These are phyloP conservation scores for Laburnicola sp. DNA, from an alignment of 2,329 filamentous ascomycete genomes.

Conservation along the genomic window DNA sequence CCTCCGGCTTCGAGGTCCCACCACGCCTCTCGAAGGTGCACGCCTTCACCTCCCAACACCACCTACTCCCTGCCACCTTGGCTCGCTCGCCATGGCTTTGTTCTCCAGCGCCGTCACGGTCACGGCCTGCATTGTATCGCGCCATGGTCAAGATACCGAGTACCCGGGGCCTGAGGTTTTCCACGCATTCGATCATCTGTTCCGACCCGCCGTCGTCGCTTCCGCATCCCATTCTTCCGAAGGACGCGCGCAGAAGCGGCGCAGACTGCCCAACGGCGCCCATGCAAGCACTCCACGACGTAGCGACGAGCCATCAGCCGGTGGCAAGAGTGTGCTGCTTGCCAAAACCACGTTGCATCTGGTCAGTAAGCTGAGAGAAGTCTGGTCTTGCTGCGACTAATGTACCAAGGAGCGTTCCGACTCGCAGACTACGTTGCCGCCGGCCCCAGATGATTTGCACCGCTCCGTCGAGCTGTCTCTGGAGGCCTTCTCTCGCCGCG, in stretches of 20 bases:
- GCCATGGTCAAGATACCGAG: not conserved
- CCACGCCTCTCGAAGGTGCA: not conserved
- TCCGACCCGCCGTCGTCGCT: conserved; percentile 14
- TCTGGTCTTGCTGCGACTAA: not conserved
- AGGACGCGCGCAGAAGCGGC: conserved; percentile 32
- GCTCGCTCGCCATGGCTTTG: conserved; percentile 20
- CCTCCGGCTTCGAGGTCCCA: not conserved
- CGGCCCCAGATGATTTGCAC: not conserved
- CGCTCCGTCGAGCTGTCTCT: conserved; percentile 20
- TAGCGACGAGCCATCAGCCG: conserved; percentile 12
- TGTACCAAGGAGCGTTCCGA: not conserved
- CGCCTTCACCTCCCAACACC: conserved; percentile 1
- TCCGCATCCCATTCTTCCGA: not conserved
- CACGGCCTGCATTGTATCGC: conserved; percentile 3
- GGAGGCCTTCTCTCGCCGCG: conserved; percentile 21
- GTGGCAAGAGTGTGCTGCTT: conserved; percentile 33
- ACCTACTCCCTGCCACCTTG: not conserved
- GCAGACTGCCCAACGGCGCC: conserved; percentile 25
- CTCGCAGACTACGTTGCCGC: not conserved
- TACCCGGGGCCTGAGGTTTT: not conserved
- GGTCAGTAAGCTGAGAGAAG: conserved; percentile 17
- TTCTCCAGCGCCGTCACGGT: conserved; percentile 25
- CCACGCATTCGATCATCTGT: conserved; percentile 15
- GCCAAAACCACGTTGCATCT: conserved; percentile 30
- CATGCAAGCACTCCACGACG: conserved; percentile 4